Evolutionary conservation across 495 filamentous ascomycete genomes (phyloP).

Genomic region (Amphirosellinia nigrospora): DNA sequence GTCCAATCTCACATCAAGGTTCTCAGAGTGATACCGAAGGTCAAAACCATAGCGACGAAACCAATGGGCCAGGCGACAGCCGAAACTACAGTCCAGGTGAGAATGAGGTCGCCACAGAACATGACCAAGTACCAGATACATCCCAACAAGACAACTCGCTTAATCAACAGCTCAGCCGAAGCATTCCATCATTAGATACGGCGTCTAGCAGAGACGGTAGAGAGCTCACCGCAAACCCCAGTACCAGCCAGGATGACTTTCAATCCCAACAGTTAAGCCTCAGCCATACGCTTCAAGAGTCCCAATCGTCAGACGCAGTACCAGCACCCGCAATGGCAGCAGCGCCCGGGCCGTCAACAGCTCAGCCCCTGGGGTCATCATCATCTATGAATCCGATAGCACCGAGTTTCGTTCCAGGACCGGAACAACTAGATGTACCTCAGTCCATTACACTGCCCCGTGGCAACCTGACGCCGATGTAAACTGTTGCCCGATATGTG

Average conservation of each 20-base stretch:
- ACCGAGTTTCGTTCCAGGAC: conserved; percentile 6
- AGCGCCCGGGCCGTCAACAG: neutral
- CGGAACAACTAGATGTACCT: neutral
- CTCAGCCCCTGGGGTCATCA: neutral
- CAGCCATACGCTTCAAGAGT: neutral
- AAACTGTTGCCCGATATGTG: conserved; percentile 81
- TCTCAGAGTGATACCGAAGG: neutral
- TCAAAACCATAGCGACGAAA: conserved; percentile 7
- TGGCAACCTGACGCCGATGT: conserved; percentile 91
- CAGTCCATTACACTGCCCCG: conserved; percentile 60
- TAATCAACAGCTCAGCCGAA: neutral
- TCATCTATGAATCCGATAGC: conserved; percentile 23
- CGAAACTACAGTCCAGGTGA: neutral
- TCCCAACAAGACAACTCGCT: neutral
- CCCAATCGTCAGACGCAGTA: neutral
- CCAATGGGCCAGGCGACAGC: neutral
- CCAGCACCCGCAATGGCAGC: neutral
- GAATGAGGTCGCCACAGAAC: neutral
- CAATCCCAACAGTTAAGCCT: neutral
- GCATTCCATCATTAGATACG: neutral
- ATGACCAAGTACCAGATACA: neutral
- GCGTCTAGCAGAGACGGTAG: neutral
- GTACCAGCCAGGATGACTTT: neutral
- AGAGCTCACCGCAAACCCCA: neutral
- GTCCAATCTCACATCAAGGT: neutral